Evolutionary conservation across 441 rosid species (phyloP).

Genomic region (Populus hybrid): DNA sequence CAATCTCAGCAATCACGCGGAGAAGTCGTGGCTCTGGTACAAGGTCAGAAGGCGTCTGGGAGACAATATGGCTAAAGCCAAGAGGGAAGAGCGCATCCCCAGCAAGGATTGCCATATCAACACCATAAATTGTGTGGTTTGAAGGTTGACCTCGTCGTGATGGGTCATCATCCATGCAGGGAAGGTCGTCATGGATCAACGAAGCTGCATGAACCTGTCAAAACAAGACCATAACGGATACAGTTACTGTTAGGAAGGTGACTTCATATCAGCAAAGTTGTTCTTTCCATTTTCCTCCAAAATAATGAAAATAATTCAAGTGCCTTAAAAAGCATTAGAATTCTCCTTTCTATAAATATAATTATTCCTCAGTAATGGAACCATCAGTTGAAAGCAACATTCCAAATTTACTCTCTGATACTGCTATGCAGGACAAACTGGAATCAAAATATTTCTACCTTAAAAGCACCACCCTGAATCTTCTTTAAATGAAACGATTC

Average conservation of each 20-base stretch:
- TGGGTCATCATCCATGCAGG: conserved; percentile 87
- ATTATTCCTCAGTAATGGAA: background rate
- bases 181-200: conserved; percentile 89
- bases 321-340: background rate
- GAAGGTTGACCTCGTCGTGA: conserved; percentile 83
- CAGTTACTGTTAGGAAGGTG: background rate
- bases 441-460: background rate
- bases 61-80: conserved; percentile 80
- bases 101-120: conserved; percentile 86
- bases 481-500: background rate
- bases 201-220: conserved; percentile 87
- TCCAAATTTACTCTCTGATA: background rate
- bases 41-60: conserved; percentile 58
- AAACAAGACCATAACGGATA: background rate
- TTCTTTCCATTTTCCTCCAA: background rate
- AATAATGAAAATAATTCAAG: background rate
- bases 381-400: background rate
- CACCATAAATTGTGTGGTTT: conserved; percentile 68
- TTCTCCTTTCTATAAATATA: background rate
- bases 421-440: background rate
- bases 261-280: background rate
- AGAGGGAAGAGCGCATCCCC: conserved; percentile 98
- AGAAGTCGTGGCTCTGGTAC: conserved; percentile 64
- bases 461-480: background rate
- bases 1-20: conserved; percentile 78